These are phyloP conservation scores for Rhodotorula glutinis DNA, from an alignment of 1,284 basidiomycete species.

Conservation along the genomic window DNA sequence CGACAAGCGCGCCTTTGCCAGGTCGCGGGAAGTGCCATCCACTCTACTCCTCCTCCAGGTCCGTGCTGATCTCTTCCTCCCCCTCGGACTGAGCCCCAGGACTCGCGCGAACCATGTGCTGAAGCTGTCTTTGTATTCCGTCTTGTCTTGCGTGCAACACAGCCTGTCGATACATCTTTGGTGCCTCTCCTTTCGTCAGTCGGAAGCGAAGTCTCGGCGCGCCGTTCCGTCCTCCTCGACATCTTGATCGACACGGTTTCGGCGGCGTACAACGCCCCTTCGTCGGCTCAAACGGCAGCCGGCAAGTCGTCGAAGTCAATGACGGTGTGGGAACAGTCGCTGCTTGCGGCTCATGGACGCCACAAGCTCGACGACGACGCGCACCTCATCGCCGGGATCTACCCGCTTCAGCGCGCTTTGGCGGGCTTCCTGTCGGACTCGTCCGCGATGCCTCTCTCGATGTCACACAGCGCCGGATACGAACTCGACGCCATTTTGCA, in stretches of 20 bases:
- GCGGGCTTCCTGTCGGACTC: neutral
- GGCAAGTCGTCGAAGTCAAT: conserved; percentile 22
- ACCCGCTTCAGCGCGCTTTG: conserved; percentile 22
- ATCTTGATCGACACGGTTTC: conserved; percentile 12
- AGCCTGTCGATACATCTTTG: conserved; percentile 37
- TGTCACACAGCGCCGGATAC: conserved; percentile 8
- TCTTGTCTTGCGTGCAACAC: conserved; percentile 11
- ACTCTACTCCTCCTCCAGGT: conserved; percentile 28
- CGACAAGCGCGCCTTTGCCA: conserved; percentile 10
- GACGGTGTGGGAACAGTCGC: conserved; percentile 36
- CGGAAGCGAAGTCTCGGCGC: neutral
- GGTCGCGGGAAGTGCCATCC: conserved; percentile 25
- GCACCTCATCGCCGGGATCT: conserved; percentile 18
- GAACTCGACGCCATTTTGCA: conserved; percentile 10
- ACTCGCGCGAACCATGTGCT: conserved; percentile 7
- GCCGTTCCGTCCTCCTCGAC: conserved; percentile 28
- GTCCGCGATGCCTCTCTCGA: conserved; percentile 7
- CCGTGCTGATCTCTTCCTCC: conserved; percentile 23
- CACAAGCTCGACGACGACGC: conserved; percentile 37
- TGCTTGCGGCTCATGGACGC: conserved; percentile 30
- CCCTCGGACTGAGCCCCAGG: neutral
- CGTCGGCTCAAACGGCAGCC: conserved; percentile 9
- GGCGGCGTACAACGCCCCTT: conserved; percentile 3
- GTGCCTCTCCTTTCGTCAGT: conserved; percentile 16
- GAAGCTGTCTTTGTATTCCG: conserved; percentile 5